Percentiles rank a stretch among this genome's conserved stretches.
Conservation (phyloP, 495 filamentous ascomycete genomes). For the Monascus purpureus region DNA sequence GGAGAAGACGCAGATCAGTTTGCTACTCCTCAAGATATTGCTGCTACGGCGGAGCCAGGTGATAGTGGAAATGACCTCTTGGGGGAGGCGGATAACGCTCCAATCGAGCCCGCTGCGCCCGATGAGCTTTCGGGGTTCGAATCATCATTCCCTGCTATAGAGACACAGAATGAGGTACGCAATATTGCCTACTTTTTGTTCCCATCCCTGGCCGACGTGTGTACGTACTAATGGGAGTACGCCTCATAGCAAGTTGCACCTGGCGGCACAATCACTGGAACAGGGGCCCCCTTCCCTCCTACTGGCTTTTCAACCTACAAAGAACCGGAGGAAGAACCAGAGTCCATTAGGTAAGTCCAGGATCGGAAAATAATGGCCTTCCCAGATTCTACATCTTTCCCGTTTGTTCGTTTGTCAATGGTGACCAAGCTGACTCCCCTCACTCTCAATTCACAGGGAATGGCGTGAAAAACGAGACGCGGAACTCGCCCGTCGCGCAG, state of each 20-base stretch:
- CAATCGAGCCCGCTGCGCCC: constrained; percentile 17
- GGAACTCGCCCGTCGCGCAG: constrained; percentile 58
- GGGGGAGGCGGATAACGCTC: constrained; percentile 41
- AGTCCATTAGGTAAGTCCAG: constrained; percentile 53
- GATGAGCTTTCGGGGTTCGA: constrained; percentile 64
- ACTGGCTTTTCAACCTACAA: constrained; percentile 36
- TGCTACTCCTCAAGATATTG: constrained; percentile 60
- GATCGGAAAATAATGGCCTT: not conserved
- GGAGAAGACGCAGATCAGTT: constrained; percentile 92
- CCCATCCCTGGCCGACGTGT: no score
- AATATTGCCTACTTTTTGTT: not conserved
- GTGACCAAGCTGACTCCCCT: constrained; percentile 1
- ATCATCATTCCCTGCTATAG: constrained; percentile 74
- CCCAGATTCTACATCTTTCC: no score
- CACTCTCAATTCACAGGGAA: constrained; percentile 29
- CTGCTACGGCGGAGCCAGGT: constrained; percentile 30
- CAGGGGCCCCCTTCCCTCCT: constrained; percentile 57
- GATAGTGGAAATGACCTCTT: constrained; percentile 55
- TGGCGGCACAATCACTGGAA: constrained; percentile 77
- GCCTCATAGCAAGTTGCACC: constrained; percentile 60
- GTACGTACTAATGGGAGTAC: constrained; percentile 12
- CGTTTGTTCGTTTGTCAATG: not conserved
- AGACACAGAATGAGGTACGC: constrained; percentile 65
- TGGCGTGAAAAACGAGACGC: constrained; percentile 87
- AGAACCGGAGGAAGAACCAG: constrained; percentile 62